Conservation (phyloP, 2,329 filamentous ascomycete species). For the Alternaria gaisen region DNA sequence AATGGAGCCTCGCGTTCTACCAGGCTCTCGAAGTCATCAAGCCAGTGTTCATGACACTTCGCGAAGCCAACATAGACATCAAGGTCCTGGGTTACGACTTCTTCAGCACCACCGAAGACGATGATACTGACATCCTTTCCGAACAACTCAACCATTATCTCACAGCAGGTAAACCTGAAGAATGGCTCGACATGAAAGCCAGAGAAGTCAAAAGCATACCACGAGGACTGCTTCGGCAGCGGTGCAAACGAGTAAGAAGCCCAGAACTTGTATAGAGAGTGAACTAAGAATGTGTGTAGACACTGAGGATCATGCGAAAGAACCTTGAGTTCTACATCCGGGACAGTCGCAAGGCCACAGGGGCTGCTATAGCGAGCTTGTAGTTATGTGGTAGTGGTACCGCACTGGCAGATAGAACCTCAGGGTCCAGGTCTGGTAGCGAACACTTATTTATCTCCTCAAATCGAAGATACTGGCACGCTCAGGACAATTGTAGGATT, state of each 20-base stretch:
- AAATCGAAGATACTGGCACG: neutral
- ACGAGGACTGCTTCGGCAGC: neutral
- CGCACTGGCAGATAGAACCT: neutral
- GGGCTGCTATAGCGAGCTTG: neutral
- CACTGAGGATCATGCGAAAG: constrained; percentile 6
- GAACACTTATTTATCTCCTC: neutral
- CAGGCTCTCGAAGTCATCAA: constrained; percentile 13
- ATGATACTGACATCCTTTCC: neutral
- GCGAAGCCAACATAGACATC: constrained; percentile 5
- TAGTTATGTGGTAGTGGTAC: neutral
- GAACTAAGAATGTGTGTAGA: constrained; percentile 6
- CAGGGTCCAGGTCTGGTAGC: neutral
- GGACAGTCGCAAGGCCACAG: neutral
- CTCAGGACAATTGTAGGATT: neutral
- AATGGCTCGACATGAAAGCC: constrained; percentile 19
- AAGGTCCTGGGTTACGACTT: constrained; percentile 17
- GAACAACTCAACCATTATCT: constrained; percentile 21
- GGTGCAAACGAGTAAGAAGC: constrained; percentile 5
- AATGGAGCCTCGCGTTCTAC: constrained; percentile 8
- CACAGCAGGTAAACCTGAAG: constrained; percentile 4
- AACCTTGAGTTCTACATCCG: constrained; percentile 9
- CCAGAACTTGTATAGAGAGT: neutral
- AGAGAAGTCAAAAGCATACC: constrained; percentile 9
- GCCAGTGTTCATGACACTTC: constrained; percentile 3
- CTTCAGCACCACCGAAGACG: constrained; percentile 9